Percentiles rank a stretch among this genome's conserved stretches.
These are phyloP conservation scores for Botryotinia globosa DNA, from an alignment of 2,329 filamentous ascomycete species.

Conservation along the genomic window DNA sequence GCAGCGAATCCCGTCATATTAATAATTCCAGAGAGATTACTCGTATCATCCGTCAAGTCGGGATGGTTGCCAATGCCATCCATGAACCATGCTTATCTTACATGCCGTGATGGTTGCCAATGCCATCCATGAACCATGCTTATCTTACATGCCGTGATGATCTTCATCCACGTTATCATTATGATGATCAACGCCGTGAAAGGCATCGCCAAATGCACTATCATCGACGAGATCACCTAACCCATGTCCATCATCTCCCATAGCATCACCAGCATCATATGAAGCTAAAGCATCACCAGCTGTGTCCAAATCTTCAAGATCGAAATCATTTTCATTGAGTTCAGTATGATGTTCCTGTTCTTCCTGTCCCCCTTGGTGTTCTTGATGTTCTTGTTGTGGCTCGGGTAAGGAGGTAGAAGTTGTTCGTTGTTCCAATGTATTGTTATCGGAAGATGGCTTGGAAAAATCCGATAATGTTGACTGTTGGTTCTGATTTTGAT, in stretches of 20 bases:
- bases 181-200: slow-evolving; percentile 57
- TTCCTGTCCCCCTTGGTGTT: slow-evolving; percentile 24
- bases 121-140: background rate
- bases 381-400: slow-evolving; percentile 11
- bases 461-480: background rate
- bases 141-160: slow-evolving; percentile 23
- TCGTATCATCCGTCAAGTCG: background rate
- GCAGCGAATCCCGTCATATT: background rate
- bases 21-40: background rate
- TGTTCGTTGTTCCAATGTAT: slow-evolving; percentile 13
- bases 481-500: background rate
- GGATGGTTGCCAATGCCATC: background rate
- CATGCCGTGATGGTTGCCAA: slow-evolving; percentile 23
- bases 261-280: slow-evolving; percentile 54
- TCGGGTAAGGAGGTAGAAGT: slow-evolving; percentile 9
- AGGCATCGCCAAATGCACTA: slow-evolving; percentile 80
- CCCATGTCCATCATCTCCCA: slow-evolving; percentile 49
- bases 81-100: background rate
- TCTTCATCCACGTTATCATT: slow-evolving; percentile 25
- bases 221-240: slow-evolving; percentile 66
- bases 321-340: slow-evolving; percentile 57
- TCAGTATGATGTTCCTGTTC: slow-evolving; percentile 33
- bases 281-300: slow-evolving; percentile 69
- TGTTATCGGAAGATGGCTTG: slow-evolving; percentile 9
- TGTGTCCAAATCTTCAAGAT: slow-evolving; percentile 64